These are phyloP conservation scores for Aspergillus mulundensis DNA, from an alignment of 495 filamentous ascomycete species.

Conservation along the genomic window DNA sequence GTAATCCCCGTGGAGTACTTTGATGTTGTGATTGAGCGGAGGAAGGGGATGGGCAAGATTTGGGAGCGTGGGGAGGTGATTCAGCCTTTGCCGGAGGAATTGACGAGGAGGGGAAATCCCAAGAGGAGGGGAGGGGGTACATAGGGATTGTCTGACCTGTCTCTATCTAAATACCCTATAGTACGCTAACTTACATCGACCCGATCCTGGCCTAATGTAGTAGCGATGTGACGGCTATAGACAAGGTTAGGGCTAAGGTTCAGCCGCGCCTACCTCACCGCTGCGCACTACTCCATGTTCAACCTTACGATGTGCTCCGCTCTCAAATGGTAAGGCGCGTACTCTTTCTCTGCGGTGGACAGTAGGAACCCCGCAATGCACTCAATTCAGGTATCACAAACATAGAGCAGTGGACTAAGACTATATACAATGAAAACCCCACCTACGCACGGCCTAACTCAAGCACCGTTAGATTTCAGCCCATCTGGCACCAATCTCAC, in stretches of 20 bases:
- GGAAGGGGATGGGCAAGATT: conserved; percentile 53
- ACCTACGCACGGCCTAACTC: not conserved
- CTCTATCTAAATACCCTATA: not conserved
- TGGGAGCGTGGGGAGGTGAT: conserved; percentile 62
- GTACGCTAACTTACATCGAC: not conserved
- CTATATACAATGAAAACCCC: not conserved
- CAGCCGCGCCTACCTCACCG: too few relatives aligned
- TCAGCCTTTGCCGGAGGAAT: conserved; percentile 42
- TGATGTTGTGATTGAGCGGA: conserved; percentile 54
- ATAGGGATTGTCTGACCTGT: not conserved
- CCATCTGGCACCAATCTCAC: conserved; percentile 34
- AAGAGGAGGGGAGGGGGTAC: conserved; percentile 23
- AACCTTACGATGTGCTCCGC: too few relatives aligned
- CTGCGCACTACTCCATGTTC: too few relatives aligned
- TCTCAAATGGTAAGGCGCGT: too few relatives aligned
- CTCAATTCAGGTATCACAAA: not conserved
- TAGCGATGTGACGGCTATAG: not conserved
- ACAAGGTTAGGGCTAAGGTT: not conserved
- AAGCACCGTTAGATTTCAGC: not conserved
- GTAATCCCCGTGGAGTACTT: conserved; percentile 41
- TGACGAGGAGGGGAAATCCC: conserved; percentile 29
- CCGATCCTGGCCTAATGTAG: not conserved
- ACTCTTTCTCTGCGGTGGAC: too few relatives aligned
- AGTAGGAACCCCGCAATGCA: not conserved
- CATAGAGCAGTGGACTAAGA: not conserved